Evolutionary conservation across 495 filamentous ascomycete species (phyloP).

Genomic region (Staphylotrichum longicolle): DNA sequence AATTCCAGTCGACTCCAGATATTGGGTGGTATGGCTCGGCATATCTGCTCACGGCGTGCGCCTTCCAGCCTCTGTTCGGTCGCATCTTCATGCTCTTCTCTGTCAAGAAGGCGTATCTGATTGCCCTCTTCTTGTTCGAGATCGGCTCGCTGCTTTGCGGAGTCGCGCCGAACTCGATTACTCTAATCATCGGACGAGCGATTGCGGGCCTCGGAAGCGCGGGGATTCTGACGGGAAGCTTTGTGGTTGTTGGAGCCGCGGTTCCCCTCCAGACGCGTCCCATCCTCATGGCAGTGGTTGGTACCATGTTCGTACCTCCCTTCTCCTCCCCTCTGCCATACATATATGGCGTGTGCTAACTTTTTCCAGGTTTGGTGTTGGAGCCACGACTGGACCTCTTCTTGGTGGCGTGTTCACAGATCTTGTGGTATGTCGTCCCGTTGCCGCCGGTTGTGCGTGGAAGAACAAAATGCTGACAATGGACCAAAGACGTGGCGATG

Average conservation of each 20-base stretch:
- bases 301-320: conserved; percentile 25
- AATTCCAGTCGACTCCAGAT: conserved; percentile 48
- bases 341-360: conserved; percentile 43
- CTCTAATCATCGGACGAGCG: conserved; percentile 57
- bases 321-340: conserved; percentile 14
- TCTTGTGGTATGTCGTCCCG: conserved; percentile 27
- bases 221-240: conserved; percentile 41
- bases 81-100: conserved; percentile 50
- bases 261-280: conserved; percentile 45
- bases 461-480: conserved; percentile 8
- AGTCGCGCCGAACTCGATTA: conserved; percentile 49
- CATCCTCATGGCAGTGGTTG: conserved; percentile 41
- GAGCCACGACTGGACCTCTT: conserved; percentile 42
- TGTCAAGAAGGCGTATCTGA: conserved; percentile 44
- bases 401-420: conserved; percentile 58
- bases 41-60: conserved; percentile 49
- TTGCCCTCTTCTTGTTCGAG: conserved; percentile 46
- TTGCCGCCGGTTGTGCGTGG: background rate
- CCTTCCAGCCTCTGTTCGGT: conserved; percentile 50
- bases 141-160: conserved; percentile 57
- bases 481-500: conserved; percentile 44
- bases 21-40: conserved; percentile 58
- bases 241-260: conserved; percentile 54
- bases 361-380: conserved; percentile 36
- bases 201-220: conserved; percentile 54